A percentile compares a stretch with the other conserved stretches of the same genome.
Evolutionary conservation across 2,329 filamentous ascomycete species (phyloP).

Genomic region (Colletotrichum liriopes): DNA sequence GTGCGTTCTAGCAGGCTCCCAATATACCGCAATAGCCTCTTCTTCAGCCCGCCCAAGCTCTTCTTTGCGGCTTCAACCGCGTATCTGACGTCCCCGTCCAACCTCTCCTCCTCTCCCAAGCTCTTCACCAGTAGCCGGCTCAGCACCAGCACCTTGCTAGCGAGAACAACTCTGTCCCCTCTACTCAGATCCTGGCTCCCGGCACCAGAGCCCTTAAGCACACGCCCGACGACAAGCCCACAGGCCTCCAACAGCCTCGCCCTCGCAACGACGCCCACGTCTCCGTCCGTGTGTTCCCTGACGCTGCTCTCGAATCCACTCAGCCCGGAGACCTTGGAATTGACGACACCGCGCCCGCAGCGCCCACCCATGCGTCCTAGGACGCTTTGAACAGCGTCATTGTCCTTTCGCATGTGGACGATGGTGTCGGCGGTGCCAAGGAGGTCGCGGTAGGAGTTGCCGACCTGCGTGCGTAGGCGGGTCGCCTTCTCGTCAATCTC

Average conservation of each 20-base stretch:
- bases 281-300: slow-evolving; percentile 11
- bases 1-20: slow-evolving; percentile 78
- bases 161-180: slow-evolving; percentile 69
- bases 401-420: slow-evolving; percentile 87
- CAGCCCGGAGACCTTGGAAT: slow-evolving; percentile 75
- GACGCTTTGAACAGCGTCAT: slow-evolving; percentile 80
- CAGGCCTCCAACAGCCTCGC: slow-evolving; percentile 68
- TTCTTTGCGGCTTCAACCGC: slow-evolving; percentile 74
- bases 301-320: slow-evolving; percentile 58
- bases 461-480: slow-evolving; percentile 75
- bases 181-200: slow-evolving; percentile 51
- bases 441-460: slow-evolving; percentile 85
- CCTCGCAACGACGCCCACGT: slow-evolving; percentile 55
- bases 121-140: slow-evolving; percentile 83
- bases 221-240: slow-evolving; percentile 62
- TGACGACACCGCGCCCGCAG: slow-evolving; percentile 82
- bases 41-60: slow-evolving; percentile 74
- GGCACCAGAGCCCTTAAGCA: slow-evolving; percentile 60
- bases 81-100: slow-evolving; percentile 52
- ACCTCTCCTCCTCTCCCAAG: slow-evolving; percentile 66
- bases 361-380: slow-evolving; percentile 81
- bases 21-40: slow-evolving; percentile 76
- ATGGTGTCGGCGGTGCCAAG: slow-evolving; percentile 96
- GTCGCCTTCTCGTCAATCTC: slow-evolving; percentile 75
- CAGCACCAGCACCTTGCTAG: slow-evolving; percentile 82